A percentile compares a stretch with the other conserved stretches of the same genome.
These are phyloP conservation scores for Fusarium incarnatum DNA, from an alignment of 2,329 filamentous ascomycete genomes.

Conservation along the genomic window DNA sequence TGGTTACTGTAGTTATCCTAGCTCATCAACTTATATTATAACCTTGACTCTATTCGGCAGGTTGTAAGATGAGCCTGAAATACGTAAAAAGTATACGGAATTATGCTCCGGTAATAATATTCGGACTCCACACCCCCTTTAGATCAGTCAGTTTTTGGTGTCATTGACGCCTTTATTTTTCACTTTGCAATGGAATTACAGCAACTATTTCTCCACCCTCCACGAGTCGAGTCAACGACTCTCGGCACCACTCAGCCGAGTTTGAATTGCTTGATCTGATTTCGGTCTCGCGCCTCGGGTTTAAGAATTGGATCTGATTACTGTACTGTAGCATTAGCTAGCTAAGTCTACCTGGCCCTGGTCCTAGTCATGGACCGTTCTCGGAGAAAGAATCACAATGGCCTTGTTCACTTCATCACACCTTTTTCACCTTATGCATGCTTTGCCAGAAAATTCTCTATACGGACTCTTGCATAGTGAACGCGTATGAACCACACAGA, in stretches of 20 bases:
- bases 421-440: slow-evolving; percentile 2
- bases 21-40: not conserved
- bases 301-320: slow-evolving; percentile 12
- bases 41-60: not conserved
- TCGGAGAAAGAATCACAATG: slow-evolving; percentile 19
- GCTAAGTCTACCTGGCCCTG: not conserved
- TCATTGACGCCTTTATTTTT: slow-evolving; percentile 35
- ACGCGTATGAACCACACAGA: not conserved
- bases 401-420: slow-evolving; percentile 6
- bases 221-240: not conserved
- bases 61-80: slow-evolving; percentile 2
- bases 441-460: not conserved
- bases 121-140: slow-evolving; percentile 31
- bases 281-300: slow-evolving; percentile 23
- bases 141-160: not conserved
- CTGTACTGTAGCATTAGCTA: not conserved
- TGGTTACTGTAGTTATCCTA: not conserved
- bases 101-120: slow-evolving; percentile 42
- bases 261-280: slow-evolving; percentile 14
- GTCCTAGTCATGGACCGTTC: slow-evolving; percentile 32
- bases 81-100: slow-evolving; percentile 35
- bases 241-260: slow-evolving; percentile 29
- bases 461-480: slow-evolving; percentile 1
- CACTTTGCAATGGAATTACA: slow-evolving; percentile 11
- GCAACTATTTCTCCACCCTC: slow-evolving; percentile 34